Conservation (phyloP, 208 protist species). For the Ichthyophonus hoferi region DNA sequence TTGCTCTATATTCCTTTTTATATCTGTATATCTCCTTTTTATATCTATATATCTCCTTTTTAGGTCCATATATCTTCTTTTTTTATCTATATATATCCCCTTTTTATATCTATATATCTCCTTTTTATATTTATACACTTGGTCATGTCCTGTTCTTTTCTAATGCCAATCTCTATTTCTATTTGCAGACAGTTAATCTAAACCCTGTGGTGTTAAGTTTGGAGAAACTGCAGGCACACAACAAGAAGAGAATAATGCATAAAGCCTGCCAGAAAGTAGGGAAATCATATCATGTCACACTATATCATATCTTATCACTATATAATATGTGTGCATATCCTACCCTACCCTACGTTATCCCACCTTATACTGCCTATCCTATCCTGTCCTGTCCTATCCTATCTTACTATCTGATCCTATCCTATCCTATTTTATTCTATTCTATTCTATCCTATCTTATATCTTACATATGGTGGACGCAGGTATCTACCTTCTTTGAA, state of each 20-base stretch:
- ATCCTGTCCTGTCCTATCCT: background rate
- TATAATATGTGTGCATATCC: background rate
- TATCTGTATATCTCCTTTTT: too few relatives aligned
- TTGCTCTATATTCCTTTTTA: too few relatives aligned
- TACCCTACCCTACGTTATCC: background rate
- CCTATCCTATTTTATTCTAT: background rate
- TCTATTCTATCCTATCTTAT: background rate
- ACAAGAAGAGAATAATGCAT: background rate
- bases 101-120: too few relatives aligned
- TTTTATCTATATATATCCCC: too few relatives aligned
- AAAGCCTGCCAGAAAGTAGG: background rate
- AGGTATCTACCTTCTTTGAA: background rate
- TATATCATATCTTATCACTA: background rate
- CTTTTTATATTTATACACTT: too few relatives aligned
- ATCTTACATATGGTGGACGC: background rate
- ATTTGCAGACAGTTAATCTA: background rate
- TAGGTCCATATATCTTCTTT: too few relatives aligned
- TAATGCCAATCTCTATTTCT: too few relatives aligned
- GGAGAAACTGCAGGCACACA: background rate
- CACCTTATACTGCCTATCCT: too few relatives aligned
- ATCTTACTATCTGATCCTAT: background rate
- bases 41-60: too few relatives aligned
- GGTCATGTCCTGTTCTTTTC: too few relatives aligned
- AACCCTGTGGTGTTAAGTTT: background rate
- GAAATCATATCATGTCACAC: background rate